Percentiles rank a stretch among this genome's conserved stretches.
Conservation (phyloP, 345 rosid genomes). For the Populus deltoides region DNA sequence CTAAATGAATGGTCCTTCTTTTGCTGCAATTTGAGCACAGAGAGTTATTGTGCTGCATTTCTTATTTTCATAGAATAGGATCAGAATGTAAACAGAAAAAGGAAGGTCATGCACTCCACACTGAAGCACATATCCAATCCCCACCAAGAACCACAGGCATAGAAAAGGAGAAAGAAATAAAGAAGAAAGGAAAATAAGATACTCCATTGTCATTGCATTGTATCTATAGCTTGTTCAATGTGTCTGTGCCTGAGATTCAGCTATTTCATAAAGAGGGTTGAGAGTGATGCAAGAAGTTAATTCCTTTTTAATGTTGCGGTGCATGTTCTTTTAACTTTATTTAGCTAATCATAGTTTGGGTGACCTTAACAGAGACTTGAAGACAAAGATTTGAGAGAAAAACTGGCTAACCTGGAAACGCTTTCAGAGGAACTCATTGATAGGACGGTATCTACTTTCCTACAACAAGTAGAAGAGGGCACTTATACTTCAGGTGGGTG, state of each 20-base stretch:
- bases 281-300: background rate
- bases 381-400: constrained; percentile 51
- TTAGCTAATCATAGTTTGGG: constrained; percentile 5
- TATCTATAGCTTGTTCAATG: background rate
- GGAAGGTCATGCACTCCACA: background rate
- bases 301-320: background rate
- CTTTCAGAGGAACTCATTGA: constrained; percentile 71
- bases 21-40: background rate
- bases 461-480: constrained; percentile 72
- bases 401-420: constrained; percentile 50
- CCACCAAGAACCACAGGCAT: background rate
- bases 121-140: background rate
- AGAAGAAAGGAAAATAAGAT: background rate
- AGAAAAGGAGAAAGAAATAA: background rate
- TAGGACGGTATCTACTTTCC: constrained; percentile 50
- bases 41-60: background rate
- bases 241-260: background rate
- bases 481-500: constrained; percentile 84
- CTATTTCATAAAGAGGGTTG: background rate
- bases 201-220: background rate
- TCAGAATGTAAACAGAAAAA: background rate
- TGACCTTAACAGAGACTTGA: constrained; percentile 56
- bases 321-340: background rate
- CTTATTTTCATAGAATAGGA: background rate
- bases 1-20: background rate